Evolutionary conservation across 2,329 filamentous ascomycete genomes (phyloP).

Genomic region (Trichoderma gracile): DNA sequence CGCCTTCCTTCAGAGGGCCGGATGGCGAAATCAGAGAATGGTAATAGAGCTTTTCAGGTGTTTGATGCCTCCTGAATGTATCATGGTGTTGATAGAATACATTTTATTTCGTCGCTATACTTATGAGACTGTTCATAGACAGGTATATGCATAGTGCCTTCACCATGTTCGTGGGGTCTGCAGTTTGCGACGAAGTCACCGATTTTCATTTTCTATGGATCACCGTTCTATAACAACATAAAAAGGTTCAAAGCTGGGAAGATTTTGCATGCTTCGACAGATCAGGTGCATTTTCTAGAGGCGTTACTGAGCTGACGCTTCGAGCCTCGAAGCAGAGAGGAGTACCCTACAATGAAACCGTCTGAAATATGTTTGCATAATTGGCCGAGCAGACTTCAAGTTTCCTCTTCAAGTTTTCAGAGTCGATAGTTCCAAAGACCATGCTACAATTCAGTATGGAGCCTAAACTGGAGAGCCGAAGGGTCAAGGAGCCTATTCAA

Average conservation of each 20-base stretch:
- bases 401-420: neutral
- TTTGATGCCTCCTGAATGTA: neutral
- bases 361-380: too few relatives aligned
- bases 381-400: too few relatives aligned
- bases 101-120: neutral
- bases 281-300: too few relatives aligned
- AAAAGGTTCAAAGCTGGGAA: too few relatives aligned
- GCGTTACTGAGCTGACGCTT: too few relatives aligned
- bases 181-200: too few relatives aligned
- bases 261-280: too few relatives aligned
- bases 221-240: too few relatives aligned
- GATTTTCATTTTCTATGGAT: neutral
- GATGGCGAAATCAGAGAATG: conserved; percentile 69
- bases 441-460: neutral
- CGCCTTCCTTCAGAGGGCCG: conserved; percentile 66
- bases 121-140: neutral
- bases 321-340: neutral
- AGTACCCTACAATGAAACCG: neutral
- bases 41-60: conserved; percentile 42
- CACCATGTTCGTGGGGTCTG: too few relatives aligned
- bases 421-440: neutral
- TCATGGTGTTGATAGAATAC: conserved; percentile 2
- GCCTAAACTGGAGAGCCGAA: too few relatives aligned
- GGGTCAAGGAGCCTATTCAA: too few relatives aligned
- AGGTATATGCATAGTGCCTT: too few relatives aligned